Evolutionary conservation across 371 early-diverging fungal species (phyloP), one percentile per base, ranked within the genome.

Genomic region (Chytridium lagenaria): DNA sequence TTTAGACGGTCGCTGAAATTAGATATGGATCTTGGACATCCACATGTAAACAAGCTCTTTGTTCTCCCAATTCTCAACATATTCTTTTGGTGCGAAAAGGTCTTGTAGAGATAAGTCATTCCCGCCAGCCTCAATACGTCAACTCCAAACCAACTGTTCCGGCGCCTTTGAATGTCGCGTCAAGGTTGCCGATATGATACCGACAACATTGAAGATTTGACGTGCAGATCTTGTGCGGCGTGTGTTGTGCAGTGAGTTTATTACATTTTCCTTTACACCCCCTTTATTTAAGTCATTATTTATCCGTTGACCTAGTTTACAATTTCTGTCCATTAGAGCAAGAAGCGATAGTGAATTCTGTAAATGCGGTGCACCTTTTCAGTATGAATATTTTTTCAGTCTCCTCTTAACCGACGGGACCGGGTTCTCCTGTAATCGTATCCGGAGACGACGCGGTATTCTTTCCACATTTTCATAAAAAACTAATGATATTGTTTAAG

Each of bases 361-460:
- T 26, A 26, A 44, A 12, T 44, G 44, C 19, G 7, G 7, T 12
- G 44, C 44, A 19, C 12, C 12, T 7, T 44, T 12, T 44, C 44
- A 23, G 26, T 15, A 52, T 23, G 38, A 31, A 7, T 63, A 28
- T 23, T 31, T 63, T 23, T 71, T 71, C 50, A 49, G 50, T 40
- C 65, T 71, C 7, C 65, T 71, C 2, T 49, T 71, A 2, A 36
- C 22, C 7, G 71, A 71, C 34, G 71, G 33, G 19, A 37, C 64
- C 5, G 71, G 50, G 2, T 71, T 65, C 65, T 10, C 65, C 71
- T 15, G 71, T 71, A 2, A 33, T 50, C 0, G 1, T 71, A 10
- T 64, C 71, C 34, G 71, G 71, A 40, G 38, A 44, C 1, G 65
- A 71, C 31, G 65, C 65, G 26, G 71, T 71, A 68, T 38, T 36